Conservation (phyloP, 2,329 filamentous ascomycete genomes). For the Aspergillus candidus region DNA sequence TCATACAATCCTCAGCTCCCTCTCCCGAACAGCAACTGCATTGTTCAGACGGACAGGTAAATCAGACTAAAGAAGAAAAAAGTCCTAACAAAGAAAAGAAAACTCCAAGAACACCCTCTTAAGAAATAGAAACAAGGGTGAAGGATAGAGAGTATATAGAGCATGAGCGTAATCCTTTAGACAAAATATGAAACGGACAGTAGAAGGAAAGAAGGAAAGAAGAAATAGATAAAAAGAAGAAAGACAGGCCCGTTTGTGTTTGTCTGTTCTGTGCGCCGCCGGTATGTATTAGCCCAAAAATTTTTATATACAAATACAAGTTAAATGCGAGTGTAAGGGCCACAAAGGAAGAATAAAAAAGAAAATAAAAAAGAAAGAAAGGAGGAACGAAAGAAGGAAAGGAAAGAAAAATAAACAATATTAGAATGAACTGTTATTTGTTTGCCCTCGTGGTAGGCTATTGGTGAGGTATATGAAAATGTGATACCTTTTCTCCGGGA, state of each 20-base stretch:
- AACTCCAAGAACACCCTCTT: too few species aligned
- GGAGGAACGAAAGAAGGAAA: not conserved
- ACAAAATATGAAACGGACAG: too few species aligned
- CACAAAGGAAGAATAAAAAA: not conserved
- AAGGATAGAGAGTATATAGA: too few species aligned
- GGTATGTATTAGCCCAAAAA: slow-evolving; percentile 4
- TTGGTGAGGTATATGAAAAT: too few species aligned
- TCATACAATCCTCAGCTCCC: too few species aligned
- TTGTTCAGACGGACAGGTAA: too few species aligned
- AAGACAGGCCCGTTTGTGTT: not conserved
- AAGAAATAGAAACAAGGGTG: not conserved
- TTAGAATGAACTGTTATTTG: not conserved
- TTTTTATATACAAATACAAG: slow-evolving; percentile 8
- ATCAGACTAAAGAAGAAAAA: too few species aligned
- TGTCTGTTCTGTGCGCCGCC: slow-evolving; percentile 6
- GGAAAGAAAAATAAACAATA: not conserved
- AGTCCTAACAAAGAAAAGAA: too few species aligned
- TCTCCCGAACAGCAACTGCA: too few species aligned
- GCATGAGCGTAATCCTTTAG: not conserved
- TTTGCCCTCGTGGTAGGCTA: too few species aligned
- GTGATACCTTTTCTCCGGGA: too few species aligned
- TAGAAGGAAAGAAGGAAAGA: not conserved
- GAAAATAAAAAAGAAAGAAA: not conserved
- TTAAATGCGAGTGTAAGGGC: not conserved
- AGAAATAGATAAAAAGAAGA: not conserved